phyloP scores from a whole-genome alignment of 371 early-diverging fungal genomes.

The Nosema muscidifuracis region DNA sequence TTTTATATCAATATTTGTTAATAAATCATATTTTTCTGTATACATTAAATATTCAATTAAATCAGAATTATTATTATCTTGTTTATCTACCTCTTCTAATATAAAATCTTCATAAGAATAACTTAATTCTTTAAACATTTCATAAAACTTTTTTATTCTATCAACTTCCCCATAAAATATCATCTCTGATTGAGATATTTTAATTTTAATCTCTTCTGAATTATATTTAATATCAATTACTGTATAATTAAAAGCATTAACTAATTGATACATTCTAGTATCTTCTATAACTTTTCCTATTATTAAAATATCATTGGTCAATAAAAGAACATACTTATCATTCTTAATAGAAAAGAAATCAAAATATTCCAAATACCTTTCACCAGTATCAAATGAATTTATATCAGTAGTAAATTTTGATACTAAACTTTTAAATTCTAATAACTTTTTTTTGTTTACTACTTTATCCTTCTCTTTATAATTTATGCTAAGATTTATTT shows the following conservation, averaged over 20 bases:
- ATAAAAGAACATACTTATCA: conserved; percentile 15
- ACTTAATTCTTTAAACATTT: conserved; percentile 26
- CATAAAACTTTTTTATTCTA: conserved; percentile 25
- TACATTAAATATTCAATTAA: conserved; percentile 33
- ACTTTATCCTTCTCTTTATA: background rate
- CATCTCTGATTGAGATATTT: conserved; percentile 9
- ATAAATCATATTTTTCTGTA: conserved; percentile 39
- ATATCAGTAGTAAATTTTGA: conserved; percentile 38
- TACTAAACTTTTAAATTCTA: conserved; percentile 17
- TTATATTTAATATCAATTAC: conserved; percentile 13
- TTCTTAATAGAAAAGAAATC: conserved; percentile 7
- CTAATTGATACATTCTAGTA: conserved; percentile 35
- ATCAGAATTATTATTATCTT: background rate
- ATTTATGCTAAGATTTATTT: background rate
- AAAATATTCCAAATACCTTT: conserved; percentile 31
- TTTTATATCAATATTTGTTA: background rate
- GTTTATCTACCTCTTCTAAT: background rate
- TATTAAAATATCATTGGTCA: conserved; percentile 53
- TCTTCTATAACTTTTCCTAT: conserved; percentile 30
- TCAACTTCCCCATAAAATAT: conserved; percentile 13
- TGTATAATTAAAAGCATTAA: conserved; percentile 35
- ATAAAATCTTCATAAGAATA: conserved; percentile 5
- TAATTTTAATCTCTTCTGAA: conserved; percentile 1
- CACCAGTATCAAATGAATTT: conserved; percentile 22
- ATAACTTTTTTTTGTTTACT: conserved; percentile 20